Evolutionary conservation across 1,284 basidiomycete species (phyloP), one percentile per base, ranked within the genome.

Genomic region (Vanrija sp.): DNA sequence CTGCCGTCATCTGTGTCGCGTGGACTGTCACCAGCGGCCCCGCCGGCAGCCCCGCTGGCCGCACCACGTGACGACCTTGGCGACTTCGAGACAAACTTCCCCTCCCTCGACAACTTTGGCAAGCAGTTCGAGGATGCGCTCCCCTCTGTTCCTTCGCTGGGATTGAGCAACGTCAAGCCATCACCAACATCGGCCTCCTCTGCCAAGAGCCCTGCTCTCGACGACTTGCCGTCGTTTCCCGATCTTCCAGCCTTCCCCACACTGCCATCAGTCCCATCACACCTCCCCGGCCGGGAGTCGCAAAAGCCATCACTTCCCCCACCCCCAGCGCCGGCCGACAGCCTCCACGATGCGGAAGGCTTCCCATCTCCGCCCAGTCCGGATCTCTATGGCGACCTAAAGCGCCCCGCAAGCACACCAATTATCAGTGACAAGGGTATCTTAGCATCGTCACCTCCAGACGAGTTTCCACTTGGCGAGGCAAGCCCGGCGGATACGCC

Each of bases 21-120:
- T 10, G 27, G 27, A 20, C 16, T 36, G n/a, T 6, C 48, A 18
- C 25, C 47, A 41, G n/a, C 46, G 38, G 19, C 41, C 39, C 16
- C 16, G 31, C 12, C 31, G 7, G 15, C 12, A 4, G 31, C 12
- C 31, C 12, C 31, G 12, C 31, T n/a, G n/a, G n/a, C 42, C 52
- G 44, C 20, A 47, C 55, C 15, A 60, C 31, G 31, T 31, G 31
- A 64, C 41, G 59, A 59, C 15, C 36, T 68, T 25, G 61, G 57
- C 23, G 65, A 68, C 18, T 75, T 75, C 46, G 66, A 68, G 27
- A 61, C 62, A 37, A 58, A 63, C 1, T 76, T 76, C 57, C 75
- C 75, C 0, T 72, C 73, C 2, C 54, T 76, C 18, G 65, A 59
- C 51, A 69, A 73, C 18, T 70, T 76, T 54, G 69, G 66, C 42